Conservation (phyloP, 2,329 filamentous ascomycete genomes). For the Colletotrichum sp. region DNA sequence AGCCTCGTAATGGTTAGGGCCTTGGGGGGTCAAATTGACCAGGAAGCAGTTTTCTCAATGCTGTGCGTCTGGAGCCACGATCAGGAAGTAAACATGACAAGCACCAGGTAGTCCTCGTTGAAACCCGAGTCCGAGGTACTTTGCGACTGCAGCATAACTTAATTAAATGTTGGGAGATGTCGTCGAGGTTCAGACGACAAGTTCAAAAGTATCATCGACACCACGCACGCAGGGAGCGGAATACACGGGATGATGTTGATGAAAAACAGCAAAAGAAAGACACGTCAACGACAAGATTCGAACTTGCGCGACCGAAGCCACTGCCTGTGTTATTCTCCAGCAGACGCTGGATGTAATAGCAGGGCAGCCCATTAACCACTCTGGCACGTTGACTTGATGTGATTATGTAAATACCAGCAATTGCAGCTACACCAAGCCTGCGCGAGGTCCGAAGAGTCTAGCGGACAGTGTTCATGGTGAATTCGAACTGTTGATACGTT, state of each 20-base stretch:
- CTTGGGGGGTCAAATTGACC: not conserved
- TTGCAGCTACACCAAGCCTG: not conserved
- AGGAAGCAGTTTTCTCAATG: not conserved
- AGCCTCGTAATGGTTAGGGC: not conserved
- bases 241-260: not conserved
- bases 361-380: slow-evolving; percentile 22
- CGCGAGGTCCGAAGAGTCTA: accelerated
- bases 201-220: not conserved
- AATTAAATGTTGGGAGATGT: not conserved
- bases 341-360: not conserved
- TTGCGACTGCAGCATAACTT: not conserved
- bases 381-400: slow-evolving; percentile 16
- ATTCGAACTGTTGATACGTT: not conserved
- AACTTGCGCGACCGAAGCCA: slow-evolving; percentile 22
- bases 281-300: slow-evolving; percentile 20
- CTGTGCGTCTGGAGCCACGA: not conserved
- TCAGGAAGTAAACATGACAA: not conserved
- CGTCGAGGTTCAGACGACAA: not conserved
- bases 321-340: not conserved
- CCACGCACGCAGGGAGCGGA: not conserved
- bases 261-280: not conserved
- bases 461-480: accelerated
- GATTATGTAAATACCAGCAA: not conserved
- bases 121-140: not conserved
- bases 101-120: not conserved